Evolutionary conservation across 768 basidiomycete species (phyloP), one percentile per base, ranked within the genome.

Genomic region (Boletus patriciae): DNA sequence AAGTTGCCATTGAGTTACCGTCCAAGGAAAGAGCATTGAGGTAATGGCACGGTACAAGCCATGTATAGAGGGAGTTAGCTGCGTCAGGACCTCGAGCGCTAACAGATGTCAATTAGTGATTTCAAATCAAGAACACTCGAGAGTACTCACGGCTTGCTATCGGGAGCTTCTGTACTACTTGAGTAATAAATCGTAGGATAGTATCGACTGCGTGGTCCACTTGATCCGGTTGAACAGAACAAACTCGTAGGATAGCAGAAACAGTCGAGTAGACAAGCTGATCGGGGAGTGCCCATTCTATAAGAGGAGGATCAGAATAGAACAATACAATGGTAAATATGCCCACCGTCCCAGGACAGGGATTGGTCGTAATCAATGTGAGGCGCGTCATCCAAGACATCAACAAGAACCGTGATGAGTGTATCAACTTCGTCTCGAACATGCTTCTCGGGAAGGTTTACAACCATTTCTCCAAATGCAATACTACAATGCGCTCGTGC

Each of bases 251-350:
- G 9, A 93, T 74, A 12, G 92, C 88, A 5, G 87, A 88, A 23
- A 92, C 80, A 4, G 86, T 91, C 1, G 88, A 85, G 66, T 80
- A 90, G 2, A 90, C 86, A 40, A 95, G 80, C 65, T 93, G 89
- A 71, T 95, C 90, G 37, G 93, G 87, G 33, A 92, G 78, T 3
- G 92, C 82, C 92, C 92, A 94, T 61, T 91, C 92, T 94, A 43
- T n/a, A 37, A 29, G 18, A 29, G 13, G 19, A 49, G n/a, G 21
- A 44, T 59, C 16, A 64, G 49, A 46, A 38, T 21, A 29, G 7
- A 37, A 41, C 15, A 13, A 23, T 23, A 6, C 18, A 40, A 27
- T 41, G 27, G 21, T 15, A 46, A 40, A 45, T 38, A 57, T 41
- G 55, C 75, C 51, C 65, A 92, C 92, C 89, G 63, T 85, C 80